Base-by-base conservation (phyloP, 1,284 basidiomycete genomes). In the Caloboletus firmus region DNA sequence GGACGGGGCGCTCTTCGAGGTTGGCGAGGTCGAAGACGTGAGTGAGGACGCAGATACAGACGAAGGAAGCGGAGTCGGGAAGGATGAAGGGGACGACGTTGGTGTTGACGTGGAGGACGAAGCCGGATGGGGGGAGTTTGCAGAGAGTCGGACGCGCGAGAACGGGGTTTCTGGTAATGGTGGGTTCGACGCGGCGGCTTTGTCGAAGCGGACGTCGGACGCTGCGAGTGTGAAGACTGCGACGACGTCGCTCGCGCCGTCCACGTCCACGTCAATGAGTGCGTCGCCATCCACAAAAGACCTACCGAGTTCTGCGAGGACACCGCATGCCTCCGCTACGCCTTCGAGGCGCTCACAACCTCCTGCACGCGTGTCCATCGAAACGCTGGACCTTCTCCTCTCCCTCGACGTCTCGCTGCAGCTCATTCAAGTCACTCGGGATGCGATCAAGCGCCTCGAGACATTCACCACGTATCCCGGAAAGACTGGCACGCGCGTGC, bases 341-440 rank as follows among this genome's bases (percentile, higher is more conserved):
- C 52, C 55, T 8, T 50, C 59, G 3, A 9, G 18, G 5, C 49
- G 10, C 7, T 47, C 53, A 24, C 31, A n/a, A 26, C 10, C 17
- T 17, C 24, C 39, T 5, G n/a, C 40, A 39, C 24, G n/a, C 34
- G 5, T 37, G 1, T 12, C 56, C 11, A n/a, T 42, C 30, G 55
- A 53, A n/a, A 57, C 62, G 2, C 79, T 98, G 11, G 93, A 98
- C 60, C 79, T 96, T 4, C 77, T 98, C 1, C 84, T 99, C 4
- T 97, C 93, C 2, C 82, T 99, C 5, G 95, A 98, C 65, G 84
- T 89, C 2, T 93, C 94, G 0, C 78, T 99, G 0, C 90, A 96
- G 65, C 81, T 98, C 30, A 96, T 99, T 54, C 94, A 98, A 60
- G 87, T 91, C 0, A 87, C 94, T 63, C 87, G 95, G 48, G 94